These are phyloP conservation scores for Plasmodium yoelii DNA, from an alignment of 169 alveolate genomes.

Conservation along the genomic window DNA sequence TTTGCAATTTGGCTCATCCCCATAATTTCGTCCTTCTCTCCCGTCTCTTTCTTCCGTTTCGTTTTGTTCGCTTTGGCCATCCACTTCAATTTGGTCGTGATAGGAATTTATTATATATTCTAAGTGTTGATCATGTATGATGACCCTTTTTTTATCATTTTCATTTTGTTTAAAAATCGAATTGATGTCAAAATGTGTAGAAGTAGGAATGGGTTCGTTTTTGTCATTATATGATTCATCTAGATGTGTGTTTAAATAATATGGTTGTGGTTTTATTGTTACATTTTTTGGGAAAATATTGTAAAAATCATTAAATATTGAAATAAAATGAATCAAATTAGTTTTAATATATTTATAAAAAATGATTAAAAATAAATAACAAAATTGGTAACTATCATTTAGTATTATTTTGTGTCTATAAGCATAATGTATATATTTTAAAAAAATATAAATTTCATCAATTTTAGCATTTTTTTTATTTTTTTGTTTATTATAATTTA, in stretches of 20 bases:
- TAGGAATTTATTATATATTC: conserved; percentile 21
- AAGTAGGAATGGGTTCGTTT: background rate
- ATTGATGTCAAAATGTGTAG: background rate
- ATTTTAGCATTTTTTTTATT: background rate
- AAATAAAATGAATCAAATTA: conserved; percentile 51
- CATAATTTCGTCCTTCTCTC: background rate
- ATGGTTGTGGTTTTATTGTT: background rate
- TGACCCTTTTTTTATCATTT: background rate
- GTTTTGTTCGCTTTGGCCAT: too few species aligned
- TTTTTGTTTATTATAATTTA: background rate
- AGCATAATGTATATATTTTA: conserved; percentile 62
- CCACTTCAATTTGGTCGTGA: background rate
- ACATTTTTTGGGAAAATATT: conserved; percentile 39
- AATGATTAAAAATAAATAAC: conserved; percentile 44
- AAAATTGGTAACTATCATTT: conserved; percentile 44
- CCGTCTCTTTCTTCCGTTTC: too few species aligned
- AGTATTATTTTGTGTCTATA: conserved; percentile 33
- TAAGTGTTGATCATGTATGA: conserved; percentile 37
- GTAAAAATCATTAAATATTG: conserved; percentile 63
- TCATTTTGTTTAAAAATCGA: conserved; percentile 10
- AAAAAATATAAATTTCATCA: conserved; percentile 41
- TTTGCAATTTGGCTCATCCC: background rate
- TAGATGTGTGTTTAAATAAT: background rate
- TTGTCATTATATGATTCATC: background rate
- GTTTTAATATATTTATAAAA: conserved; percentile 49